A percentile compares a stretch with the other conserved stretches of the same genome.
These are phyloP conservation scores for Dendrobium chrysotoxum DNA, from an alignment of 106 monocot species.

Conservation along the genomic window DNA sequence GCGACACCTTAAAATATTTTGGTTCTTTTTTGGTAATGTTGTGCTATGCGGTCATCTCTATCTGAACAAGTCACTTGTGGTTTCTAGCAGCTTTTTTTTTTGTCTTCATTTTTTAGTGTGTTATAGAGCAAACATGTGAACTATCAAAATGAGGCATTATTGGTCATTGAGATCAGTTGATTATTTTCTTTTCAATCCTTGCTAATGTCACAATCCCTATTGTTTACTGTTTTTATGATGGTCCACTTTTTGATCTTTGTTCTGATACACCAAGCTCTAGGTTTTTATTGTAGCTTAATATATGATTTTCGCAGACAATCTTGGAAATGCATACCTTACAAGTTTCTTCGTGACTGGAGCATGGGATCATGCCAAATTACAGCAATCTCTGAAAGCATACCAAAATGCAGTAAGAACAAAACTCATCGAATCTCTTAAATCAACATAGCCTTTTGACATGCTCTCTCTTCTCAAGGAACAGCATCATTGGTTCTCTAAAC, in stretches of 20 bases:
- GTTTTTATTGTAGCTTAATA: not conserved
- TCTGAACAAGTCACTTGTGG: not conserved
- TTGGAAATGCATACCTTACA: conserved; percentile 95
- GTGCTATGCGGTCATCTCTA: not conserved
- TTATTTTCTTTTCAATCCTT: not conserved
- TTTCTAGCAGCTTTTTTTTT: not conserved
- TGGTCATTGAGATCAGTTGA: not conserved
- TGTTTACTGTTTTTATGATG: not conserved
- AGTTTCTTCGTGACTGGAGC: conserved; percentile 80
- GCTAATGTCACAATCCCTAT: not conserved
- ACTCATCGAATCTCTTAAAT: conserved; percentile 5
- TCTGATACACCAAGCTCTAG: not conserved
- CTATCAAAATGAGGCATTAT: not conserved
- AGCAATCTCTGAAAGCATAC: conserved; percentile 91
- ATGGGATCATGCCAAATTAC: conserved; percentile 76
- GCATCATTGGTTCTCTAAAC: conserved; percentile 5
- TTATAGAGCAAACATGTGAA: not conserved
- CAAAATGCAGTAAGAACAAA: conserved; percentile 81
- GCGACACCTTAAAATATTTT: not conserved
- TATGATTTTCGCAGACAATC: conserved; percentile 51
- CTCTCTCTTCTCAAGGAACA: not conserved
- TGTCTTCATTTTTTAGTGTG: not conserved
- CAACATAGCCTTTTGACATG: conserved; percentile 7
- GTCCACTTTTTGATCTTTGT: not conserved
- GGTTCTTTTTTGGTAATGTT: not conserved